phyloP scores from a whole-genome alignment of 169 alveolate genomes.

The Eimeria sp. region DNA sequence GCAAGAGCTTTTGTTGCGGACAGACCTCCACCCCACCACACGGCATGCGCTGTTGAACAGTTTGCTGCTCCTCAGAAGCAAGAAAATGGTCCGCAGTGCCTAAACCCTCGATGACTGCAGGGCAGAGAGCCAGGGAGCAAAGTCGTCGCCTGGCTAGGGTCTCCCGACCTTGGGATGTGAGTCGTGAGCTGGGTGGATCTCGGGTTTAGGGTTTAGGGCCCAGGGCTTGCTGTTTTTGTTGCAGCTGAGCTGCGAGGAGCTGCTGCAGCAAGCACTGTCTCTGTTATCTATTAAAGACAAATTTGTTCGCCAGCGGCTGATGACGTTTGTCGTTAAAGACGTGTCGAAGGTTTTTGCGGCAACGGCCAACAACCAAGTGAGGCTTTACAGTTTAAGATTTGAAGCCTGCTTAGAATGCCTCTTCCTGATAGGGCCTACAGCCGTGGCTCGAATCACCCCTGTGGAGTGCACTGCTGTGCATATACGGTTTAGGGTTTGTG shows the following conservation, averaged over 20 bases:
- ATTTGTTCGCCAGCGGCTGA: constrained; percentile 41
- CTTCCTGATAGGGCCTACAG: neutral
- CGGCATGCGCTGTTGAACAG: constrained; percentile 53
- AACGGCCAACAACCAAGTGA: constrained; percentile 17
- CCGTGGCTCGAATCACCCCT: neutral
- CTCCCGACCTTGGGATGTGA: too few species aligned
- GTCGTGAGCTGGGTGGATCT: neutral
- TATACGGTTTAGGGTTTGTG: neutral
- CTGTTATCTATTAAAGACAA: constrained; percentile 54
- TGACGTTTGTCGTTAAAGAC: constrained; percentile 67
- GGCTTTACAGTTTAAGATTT: constrained; percentile 14
- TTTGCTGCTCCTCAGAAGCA: constrained; percentile 63
- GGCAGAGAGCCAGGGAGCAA: neutral
- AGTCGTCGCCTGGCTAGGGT: too few species aligned
- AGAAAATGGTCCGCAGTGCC: constrained; percentile 28
- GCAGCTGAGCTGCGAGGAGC: constrained; percentile 73
- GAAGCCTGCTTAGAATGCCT: neutral
- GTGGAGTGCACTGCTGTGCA: neutral
- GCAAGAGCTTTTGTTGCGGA: neutral
- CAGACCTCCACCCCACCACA: constrained; percentile 63
- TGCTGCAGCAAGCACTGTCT: constrained; percentile 59
- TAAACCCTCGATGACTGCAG: neutral
- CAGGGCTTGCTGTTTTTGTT: neutral
- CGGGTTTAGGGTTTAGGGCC: constrained; percentile 49
- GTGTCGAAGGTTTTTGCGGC: constrained; percentile 53